phyloP scores from a whole-genome alignment of 2,329 filamentous ascomycete species.

The Didymella pomorum region DNA sequence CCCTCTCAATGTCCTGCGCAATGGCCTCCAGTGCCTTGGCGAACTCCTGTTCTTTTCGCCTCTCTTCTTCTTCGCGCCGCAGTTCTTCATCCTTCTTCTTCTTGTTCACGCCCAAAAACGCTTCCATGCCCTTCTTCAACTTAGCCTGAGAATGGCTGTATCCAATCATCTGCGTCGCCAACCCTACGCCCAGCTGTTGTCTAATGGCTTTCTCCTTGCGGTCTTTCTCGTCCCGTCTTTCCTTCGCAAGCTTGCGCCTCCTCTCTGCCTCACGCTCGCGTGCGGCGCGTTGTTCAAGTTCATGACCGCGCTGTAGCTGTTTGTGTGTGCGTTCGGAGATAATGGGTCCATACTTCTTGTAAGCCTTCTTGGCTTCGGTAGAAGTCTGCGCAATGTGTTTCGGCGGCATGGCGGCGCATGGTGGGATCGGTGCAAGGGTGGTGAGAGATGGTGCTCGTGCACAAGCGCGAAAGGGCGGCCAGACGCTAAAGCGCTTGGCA shows the following conservation, averaged over 20 bases:
- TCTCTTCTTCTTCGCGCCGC: slow-evolving; percentile 28
- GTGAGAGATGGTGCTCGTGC: slow-evolving; percentile 4
- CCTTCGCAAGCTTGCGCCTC: slow-evolving; percentile 38
- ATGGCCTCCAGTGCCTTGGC: slow-evolving; percentile 33
- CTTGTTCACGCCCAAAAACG: slow-evolving; percentile 43
- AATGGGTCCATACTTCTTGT: slow-evolving; percentile 41
- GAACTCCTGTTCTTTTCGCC: slow-evolving; percentile 27
- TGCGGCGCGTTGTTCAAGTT: slow-evolving; percentile 46
- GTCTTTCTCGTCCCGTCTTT: slow-evolving; percentile 45
- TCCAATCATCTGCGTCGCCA: slow-evolving; percentile 52
- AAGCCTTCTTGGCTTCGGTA: slow-evolving; percentile 44
- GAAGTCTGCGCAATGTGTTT: slow-evolving; percentile 45
- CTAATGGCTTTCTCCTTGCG: slow-evolving; percentile 41
- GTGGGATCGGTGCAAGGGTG: not conserved
- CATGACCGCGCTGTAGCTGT: slow-evolving; percentile 42
- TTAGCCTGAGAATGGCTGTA: slow-evolving; percentile 49
- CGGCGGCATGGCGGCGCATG: slow-evolving; percentile 36
- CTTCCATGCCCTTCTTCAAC: slow-evolving; percentile 51
- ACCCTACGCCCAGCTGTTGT: slow-evolving; percentile 42
- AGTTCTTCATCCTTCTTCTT: slow-evolving; percentile 32
- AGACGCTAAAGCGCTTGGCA: slow-evolving; percentile 13
- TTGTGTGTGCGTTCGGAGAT: slow-evolving; percentile 39
- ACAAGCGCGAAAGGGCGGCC: not conserved
- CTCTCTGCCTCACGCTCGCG: slow-evolving; percentile 45
- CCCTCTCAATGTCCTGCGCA: slow-evolving; percentile 37